Evolutionary conservation across 2,329 filamentous ascomycete species (phyloP).

Genomic region (Chrysosporium keratinophilum): DNA sequence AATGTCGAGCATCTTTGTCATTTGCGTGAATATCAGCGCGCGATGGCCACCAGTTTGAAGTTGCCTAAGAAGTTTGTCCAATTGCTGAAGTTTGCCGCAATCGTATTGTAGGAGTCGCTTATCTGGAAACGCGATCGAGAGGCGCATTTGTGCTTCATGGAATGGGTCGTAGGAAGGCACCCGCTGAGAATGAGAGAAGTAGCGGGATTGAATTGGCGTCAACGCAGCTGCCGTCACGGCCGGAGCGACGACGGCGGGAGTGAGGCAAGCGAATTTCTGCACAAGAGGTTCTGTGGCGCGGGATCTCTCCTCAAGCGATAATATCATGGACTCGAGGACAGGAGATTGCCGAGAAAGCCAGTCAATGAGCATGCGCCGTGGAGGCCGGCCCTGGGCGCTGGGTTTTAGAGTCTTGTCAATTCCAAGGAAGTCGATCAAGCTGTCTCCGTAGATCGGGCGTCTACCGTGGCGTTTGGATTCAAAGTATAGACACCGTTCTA

Average conservation of each 20-base stretch:
- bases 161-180: constrained; percentile 63
- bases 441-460: constrained; percentile 68
- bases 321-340: constrained; percentile 49
- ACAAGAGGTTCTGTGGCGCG: constrained; percentile 63
- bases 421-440: constrained; percentile 63
- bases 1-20: constrained; percentile 97
- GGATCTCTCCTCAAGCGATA: constrained; percentile 62
- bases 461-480: constrained; percentile 73
- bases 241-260: constrained; percentile 73
- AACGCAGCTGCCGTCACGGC: constrained; percentile 62
- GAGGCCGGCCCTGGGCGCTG: constrained; percentile 49
- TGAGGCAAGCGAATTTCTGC: constrained; percentile 83
- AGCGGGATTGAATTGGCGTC: constrained; percentile 49
- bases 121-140: constrained; percentile 94
- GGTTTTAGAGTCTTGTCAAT: constrained; percentile 52
- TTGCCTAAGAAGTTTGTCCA: constrained; percentile 75
- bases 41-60: constrained; percentile 85
- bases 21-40: constrained; percentile 96
- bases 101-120: constrained; percentile 95
- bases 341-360: constrained; percentile 65
- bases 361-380: constrained; percentile 54
- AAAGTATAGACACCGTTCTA: constrained; percentile 70
- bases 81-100: constrained; percentile 86
- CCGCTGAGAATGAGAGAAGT: constrained; percentile 38
- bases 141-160: constrained; percentile 83